Percentiles rank a stretch among this genome's conserved stretches.
Conservation (phyloP, 805 yeast species). For the Candida maesae region DNA sequence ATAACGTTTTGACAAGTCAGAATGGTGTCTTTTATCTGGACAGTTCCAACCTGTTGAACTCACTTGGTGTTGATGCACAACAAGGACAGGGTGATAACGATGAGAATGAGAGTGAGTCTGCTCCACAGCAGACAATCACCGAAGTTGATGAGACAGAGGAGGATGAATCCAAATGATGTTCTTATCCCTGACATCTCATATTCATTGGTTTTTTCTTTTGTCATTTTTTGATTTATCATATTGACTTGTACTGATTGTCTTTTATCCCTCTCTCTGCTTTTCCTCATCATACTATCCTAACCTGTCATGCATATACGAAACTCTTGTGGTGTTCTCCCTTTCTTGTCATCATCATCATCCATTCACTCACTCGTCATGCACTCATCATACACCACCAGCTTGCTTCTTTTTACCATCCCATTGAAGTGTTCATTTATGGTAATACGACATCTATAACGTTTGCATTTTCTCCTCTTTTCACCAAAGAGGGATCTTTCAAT, state of each 20-base stretch:
- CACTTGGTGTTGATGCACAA: conserved; percentile 31
- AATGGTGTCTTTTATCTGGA: conserved; percentile 64
- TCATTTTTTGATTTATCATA: neutral
- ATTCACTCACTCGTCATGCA: too few relatives aligned
- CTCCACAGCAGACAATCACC: conserved; percentile 12
- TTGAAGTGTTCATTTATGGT: neutral
- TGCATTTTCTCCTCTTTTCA: neutral
- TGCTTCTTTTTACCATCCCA: neutral
- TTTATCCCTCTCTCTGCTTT: neutral
- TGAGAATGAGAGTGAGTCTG: conserved; percentile 12
- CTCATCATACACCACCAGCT: neutral
- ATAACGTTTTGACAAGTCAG: conserved; percentile 29
- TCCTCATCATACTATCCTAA: neutral
- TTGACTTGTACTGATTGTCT: too few relatives aligned
- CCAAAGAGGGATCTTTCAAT: too few relatives aligned
- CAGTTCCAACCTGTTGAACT: conserved; percentile 55
- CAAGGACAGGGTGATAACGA: conserved; percentile 6
- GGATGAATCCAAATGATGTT: conserved; percentile 6
- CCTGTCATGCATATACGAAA: conserved; percentile 6
- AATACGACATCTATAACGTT: neutral
- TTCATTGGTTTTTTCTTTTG: too few relatives aligned
- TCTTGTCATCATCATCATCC: too few relatives aligned
- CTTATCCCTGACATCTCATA: neutral
- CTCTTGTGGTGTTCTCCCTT: neutral
- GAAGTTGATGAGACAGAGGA: conserved; percentile 21